phyloP scores from a whole-genome alignment of 176 grass and related monocot genomes.

The Miscanthus lutarioriparius region DNA sequence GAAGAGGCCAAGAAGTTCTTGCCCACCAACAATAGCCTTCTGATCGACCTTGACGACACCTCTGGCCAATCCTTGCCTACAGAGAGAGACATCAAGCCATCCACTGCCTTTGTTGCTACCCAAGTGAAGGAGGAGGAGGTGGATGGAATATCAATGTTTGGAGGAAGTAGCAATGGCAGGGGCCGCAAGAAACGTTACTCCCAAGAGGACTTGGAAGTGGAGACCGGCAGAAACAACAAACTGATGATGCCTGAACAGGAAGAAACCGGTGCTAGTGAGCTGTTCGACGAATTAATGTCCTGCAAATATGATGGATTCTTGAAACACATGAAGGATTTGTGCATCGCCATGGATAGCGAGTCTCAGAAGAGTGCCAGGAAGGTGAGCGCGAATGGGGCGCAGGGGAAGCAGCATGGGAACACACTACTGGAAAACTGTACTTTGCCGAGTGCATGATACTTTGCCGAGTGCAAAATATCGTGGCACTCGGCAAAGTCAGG shows the following conservation, averaged over 20 bases:
- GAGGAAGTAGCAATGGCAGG: background rate
- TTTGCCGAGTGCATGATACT: no score
- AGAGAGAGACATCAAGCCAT: background rate
- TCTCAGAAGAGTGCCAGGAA: no score
- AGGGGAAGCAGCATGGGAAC: background rate
- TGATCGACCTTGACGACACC: background rate
- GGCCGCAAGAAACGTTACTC: background rate
- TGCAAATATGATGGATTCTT: background rate
- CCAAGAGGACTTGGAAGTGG: constrained; percentile 48
- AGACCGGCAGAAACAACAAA: constrained; percentile 50
- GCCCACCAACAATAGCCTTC: no score
- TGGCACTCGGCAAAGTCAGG: no score
- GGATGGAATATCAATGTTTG: background rate
- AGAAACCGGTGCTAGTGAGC: constrained; percentile 7
- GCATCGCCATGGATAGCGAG: no score
- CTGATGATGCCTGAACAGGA: constrained; percentile 36
- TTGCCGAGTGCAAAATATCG: no score
- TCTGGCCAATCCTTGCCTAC: background rate
- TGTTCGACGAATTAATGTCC: background rate
- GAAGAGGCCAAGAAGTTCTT: no score
- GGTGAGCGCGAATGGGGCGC: background rate
- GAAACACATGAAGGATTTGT: background rate
- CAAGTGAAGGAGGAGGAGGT: constrained; percentile 1
- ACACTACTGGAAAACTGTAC: no score
- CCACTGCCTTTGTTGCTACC: background rate